A percentile compares a stretch with the other conserved stretches of the same genome.
These are phyloP conservation scores for Cynanchum wilfordii DNA, from an alignment of 257 asterid genomes.

Conservation along the genomic window DNA sequence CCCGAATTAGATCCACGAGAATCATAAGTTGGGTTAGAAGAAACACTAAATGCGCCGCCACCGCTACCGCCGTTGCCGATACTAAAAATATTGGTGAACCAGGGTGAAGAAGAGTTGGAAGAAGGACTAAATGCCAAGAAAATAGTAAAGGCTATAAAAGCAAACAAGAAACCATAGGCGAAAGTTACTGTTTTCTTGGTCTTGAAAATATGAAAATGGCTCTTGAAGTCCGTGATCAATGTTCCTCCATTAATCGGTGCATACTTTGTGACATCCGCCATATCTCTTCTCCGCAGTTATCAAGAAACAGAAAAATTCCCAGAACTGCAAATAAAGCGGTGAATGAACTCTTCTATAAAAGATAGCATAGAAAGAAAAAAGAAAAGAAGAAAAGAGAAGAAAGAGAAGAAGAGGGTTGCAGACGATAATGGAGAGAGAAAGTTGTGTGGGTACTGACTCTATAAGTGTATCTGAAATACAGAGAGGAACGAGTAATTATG, in stretches of 20 bases:
- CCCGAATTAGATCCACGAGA: conserved; percentile 51
- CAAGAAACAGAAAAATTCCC: not conserved
- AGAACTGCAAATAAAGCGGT: not conserved
- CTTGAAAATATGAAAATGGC: conserved; percentile 40
- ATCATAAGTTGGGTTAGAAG: conserved; percentile 16
- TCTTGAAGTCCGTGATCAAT: conserved; percentile 49
- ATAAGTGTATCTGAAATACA: not conserved
- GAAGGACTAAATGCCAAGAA: conserved; percentile 73
- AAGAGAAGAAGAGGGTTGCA: not conserved
- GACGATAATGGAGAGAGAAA: conserved; percentile 12
- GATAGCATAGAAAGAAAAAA: not conserved
- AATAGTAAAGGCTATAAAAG: conserved; percentile 60
- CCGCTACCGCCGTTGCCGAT: conserved; percentile 7
- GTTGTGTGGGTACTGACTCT: not conserved
- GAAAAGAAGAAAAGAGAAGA: not conserved
- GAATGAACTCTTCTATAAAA: not conserved
- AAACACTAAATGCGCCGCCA: not conserved
- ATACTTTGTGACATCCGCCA: conserved; percentile 64
- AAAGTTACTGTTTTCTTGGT: conserved; percentile 39
- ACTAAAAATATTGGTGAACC: conserved; percentile 41
- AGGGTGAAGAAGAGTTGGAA: conserved; percentile 59
- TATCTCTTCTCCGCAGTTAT: conserved; percentile 14
- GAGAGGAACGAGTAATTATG: not conserved
- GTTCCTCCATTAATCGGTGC: conserved; percentile 48
- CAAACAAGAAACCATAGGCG: conserved; percentile 47